Evolutionary conservation across 352 stramenopile species (phyloP), one percentile per base, ranked within the genome.

Genomic region (Globisporangium sylvaticum): DNA sequence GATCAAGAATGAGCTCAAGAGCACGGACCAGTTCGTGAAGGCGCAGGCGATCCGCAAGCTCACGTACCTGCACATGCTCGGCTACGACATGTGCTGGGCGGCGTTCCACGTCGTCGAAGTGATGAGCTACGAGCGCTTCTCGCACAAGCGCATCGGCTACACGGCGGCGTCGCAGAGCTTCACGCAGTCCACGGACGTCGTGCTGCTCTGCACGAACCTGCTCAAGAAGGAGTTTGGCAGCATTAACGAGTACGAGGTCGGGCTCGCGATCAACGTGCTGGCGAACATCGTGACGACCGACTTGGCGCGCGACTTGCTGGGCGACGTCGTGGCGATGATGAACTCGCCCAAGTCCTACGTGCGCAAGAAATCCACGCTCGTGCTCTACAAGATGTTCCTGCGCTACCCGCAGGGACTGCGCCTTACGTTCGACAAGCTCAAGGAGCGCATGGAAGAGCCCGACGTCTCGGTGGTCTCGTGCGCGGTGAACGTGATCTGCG

Each of bases 401-500:
- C 96, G 98, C 48, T 99, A 99, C 85, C 98, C 98, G 24, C 96
- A 99, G 78, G 97, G 94, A 0, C 74, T 99, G 58, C 81, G 97
- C 10, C 77, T 99, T n/a, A 99, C 96, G 22, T 99, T 99, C 78
- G 96, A 98, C 72, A 87, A 92, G 69, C 91, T 99, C 39, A 98
- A 99, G 72, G 81, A 97, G 57, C 91, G 94, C 61, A 94, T 99
- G 69, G 93, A 98, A 61, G 98, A 99, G 76, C 77, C 84, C 0
- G 95, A 99, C 66, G 94, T 98, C 12, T 94, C 93, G 7, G 97
- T 99, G 48, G 95, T 99, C 4, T 98, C 90, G 5, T 99, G 96
- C 73, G 96, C 98, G 0, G 97, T 99, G 3, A 99, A 99, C 78
- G 97, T 99, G 18, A 98, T 99, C 68, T 99, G 97, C 62, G 98